Base-by-base conservation (phyloP, 2,329 filamentous ascomycete genomes). In the Diplocarpon rosae region DNA sequence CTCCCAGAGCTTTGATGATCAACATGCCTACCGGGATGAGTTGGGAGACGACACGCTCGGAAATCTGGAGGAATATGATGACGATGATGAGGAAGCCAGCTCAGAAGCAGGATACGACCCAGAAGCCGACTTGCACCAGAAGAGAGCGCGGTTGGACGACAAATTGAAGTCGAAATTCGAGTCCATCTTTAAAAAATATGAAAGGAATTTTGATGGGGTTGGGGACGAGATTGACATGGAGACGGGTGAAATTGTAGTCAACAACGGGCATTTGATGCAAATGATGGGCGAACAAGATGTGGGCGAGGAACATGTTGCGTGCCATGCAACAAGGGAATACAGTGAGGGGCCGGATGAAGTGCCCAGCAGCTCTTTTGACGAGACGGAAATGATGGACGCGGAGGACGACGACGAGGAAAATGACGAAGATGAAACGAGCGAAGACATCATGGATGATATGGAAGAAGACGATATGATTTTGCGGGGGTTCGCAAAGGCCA, bases 171-270 rank as follows among this genome's bases (percentile, higher is more conserved):
- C 78, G n/a, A 79, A 79, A 5, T 92, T 94, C 61, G 88, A 95
- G 59, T 70, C 76, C 45, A 94, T 96, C 44, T 95, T 95, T 60
- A 76, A 83, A 49, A 95, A 94, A 63, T 95, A 94, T 62, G 80
- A 74, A 42, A 80, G 73, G 52, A 84, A 95, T 61, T 95, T 95
- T 58, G 78, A 79, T 1, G 83, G 80, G 4, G 72, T 90, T 40
- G 88, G 83, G 43, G 90, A 96, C 63, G 88, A 95, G 65, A 88
- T 96, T 56, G 86, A 96, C 62, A 69, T 95, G 45, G 69, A 71
- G 39, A 90, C 85, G 0, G 88, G 86, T 43, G 71, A 85, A 47
- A 79, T 96, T 37, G 72, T 94, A n/a, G 80, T 95, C 45, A 75
- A 96, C 63, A 92, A 95, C 69, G 90, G 92, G 0, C 92, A 96